Evolutionary conservation across 176 grass and related monocot species (phyloP).

Genomic region (Musa schizocarpa): DNA sequence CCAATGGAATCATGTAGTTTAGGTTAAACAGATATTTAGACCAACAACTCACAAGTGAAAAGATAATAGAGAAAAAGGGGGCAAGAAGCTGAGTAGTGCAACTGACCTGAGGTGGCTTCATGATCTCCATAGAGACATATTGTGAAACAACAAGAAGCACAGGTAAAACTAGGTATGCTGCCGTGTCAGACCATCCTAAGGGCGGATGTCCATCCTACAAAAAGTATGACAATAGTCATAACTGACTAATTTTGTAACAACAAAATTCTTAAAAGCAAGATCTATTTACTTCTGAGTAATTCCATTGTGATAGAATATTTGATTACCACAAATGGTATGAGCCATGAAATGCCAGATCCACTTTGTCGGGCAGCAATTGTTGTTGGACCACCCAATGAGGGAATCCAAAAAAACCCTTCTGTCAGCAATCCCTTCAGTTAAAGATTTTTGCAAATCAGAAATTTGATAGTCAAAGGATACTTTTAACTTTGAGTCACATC

Average conservation of each 20-base stretch:
- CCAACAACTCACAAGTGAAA: background rate
- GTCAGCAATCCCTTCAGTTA: slow-evolving; percentile 67
- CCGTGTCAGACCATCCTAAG: slow-evolving; percentile 73
- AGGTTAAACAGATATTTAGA: too few species aligned
- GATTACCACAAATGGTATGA: slow-evolving; percentile 92
- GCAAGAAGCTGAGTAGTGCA: background rate
- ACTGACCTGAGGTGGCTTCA: slow-evolving; percentile 90
- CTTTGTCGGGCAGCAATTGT: slow-evolving; percentile 91
- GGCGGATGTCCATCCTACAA: slow-evolving; percentile 90
- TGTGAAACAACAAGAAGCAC: slow-evolving; percentile 78
- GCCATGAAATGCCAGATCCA: slow-evolving; percentile 90
- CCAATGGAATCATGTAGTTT: slow-evolving; percentile 16
- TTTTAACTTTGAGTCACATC: slow-evolving; percentile 6
- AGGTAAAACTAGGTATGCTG: slow-evolving; percentile 75
- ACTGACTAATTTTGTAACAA: background rate
- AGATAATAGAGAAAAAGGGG: background rate
- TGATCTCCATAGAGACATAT: slow-evolving; percentile 91
- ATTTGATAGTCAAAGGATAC: slow-evolving; percentile 1
- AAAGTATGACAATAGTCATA: slow-evolving; percentile 1
- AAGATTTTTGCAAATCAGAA: slow-evolving; percentile 26
- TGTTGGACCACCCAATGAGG: slow-evolving; percentile 75
- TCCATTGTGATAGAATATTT: background rate
- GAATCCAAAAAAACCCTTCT: slow-evolving; percentile 98
- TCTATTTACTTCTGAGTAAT: background rate
- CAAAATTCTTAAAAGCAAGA: background rate